Evolutionary conservation across 805 yeast species (phyloP).

Genomic region (Hanseniaspora meyeri): DNA sequence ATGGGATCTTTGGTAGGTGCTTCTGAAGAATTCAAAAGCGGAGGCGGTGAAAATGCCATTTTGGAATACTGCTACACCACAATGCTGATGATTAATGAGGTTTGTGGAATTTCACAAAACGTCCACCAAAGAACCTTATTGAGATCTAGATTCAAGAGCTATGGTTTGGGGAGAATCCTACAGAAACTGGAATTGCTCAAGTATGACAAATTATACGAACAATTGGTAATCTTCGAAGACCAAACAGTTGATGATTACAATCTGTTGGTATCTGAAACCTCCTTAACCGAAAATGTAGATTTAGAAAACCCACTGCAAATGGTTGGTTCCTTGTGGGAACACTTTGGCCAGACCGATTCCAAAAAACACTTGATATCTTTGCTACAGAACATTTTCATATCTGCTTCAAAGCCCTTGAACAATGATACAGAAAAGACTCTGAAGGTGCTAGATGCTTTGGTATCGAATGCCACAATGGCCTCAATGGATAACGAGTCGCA

Average conservation of each 20-base stretch:
- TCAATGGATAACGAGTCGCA: constrained; percentile 45
- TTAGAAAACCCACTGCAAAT: constrained; percentile 54
- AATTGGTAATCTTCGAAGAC: constrained; percentile 52
- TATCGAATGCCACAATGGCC: constrained; percentile 51
- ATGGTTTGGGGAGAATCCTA: constrained; percentile 25
- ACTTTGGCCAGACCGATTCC: constrained; percentile 46
- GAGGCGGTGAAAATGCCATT: constrained; percentile 32
- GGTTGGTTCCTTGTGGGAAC: constrained; percentile 36
- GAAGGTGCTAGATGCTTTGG: constrained; percentile 56
- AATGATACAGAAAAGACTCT: constrained; percentile 25
- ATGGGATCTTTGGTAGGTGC: constrained; percentile 90
- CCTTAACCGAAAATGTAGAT: constrained; percentile 31
- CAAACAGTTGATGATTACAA: constrained; percentile 27
- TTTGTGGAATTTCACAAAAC: constrained; percentile 23
- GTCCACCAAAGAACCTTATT: constrained; percentile 26
- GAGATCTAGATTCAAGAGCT: constrained; percentile 25
- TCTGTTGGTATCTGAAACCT: constrained; percentile 20
- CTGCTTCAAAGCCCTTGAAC: constrained; percentile 21
- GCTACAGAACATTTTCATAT: constrained; percentile 26
- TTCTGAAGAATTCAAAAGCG: constrained; percentile 56
- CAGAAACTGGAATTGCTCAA: constrained; percentile 43
- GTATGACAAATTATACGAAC: constrained; percentile 52
- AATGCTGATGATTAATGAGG: constrained; percentile 24
- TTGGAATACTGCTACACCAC: constrained; percentile 27
- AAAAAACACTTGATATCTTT: constrained; percentile 40